Conservation (phyloP, 202 grass and related monocot genomes). For the Panicum virgatum region DNA sequence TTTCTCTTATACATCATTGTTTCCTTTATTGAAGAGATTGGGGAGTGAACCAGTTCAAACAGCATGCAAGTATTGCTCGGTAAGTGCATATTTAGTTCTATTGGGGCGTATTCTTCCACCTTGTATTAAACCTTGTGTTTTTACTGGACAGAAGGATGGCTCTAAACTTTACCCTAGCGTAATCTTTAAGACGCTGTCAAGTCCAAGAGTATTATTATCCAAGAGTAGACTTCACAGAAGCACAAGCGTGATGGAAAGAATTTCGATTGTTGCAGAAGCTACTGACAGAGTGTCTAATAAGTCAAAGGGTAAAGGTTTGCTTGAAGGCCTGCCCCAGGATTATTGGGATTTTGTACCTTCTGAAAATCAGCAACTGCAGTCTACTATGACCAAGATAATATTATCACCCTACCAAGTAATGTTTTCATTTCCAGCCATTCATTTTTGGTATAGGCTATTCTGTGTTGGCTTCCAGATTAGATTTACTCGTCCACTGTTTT, state of each 20-base stretch:
- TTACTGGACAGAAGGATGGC: constrained; percentile 55
- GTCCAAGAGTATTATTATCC: constrained; percentile 48
- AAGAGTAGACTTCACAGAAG: constrained; percentile 35
- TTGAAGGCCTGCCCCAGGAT: constrained; percentile 68
- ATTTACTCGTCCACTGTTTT: background rate
- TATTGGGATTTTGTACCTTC: constrained; percentile 91
- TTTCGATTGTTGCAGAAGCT: constrained; percentile 79
- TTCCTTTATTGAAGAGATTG: constrained; percentile 44
- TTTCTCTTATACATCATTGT: constrained; percentile 34
- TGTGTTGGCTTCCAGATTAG: constrained; percentile 21
- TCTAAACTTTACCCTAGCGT: constrained; percentile 68
- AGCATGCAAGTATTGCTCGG: constrained; percentile 82
- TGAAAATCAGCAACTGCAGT: constrained; percentile 48
- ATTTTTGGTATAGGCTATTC: constrained; percentile 27
- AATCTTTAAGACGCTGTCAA: constrained; percentile 51
- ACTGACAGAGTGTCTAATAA: constrained; percentile 60
- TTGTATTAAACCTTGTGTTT: constrained; percentile 34
- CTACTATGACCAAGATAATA: constrained; percentile 56
- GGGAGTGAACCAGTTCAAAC: constrained; percentile 38
- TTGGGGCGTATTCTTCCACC: constrained; percentile 26
- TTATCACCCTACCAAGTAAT: constrained; percentile 89
- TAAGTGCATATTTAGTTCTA: constrained; percentile 54
- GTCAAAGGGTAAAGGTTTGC: constrained; percentile 49
- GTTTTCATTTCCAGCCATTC: constrained; percentile 27
- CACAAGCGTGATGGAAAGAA: constrained; percentile 53